Conservation (phyloP, 108 stramenopile genomes). For the Schizochytrium sp. region DNA sequence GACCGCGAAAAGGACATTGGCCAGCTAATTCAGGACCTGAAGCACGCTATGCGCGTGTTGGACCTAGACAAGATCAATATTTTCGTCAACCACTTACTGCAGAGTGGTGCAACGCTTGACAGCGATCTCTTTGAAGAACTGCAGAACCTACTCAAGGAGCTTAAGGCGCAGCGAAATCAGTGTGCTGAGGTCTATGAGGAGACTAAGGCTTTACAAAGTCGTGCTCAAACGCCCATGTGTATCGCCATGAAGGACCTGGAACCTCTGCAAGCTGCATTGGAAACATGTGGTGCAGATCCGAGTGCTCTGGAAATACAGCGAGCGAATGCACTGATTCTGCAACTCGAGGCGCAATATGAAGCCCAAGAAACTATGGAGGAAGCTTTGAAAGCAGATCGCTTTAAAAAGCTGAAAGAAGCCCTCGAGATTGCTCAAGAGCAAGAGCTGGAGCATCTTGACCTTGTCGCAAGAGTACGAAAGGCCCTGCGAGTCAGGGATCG, state of each 20-base stretch:
- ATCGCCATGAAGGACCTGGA: neutral
- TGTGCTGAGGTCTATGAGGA: conserved; percentile 40
- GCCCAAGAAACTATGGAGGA: conserved; percentile 6
- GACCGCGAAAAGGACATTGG: conserved; percentile 26
- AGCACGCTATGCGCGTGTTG: conserved; percentile 2
- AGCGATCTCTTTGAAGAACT: no score
- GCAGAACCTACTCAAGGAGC: neutral
- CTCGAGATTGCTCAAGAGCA: neutral
- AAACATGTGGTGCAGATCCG: no score
- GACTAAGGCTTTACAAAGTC: neutral
- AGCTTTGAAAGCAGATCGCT: neutral
- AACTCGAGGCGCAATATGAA: conserved; percentile 61
- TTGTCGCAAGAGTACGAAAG: neutral
- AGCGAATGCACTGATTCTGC: conserved; percentile 13
- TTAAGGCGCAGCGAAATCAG: neutral
- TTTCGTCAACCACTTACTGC: neutral
- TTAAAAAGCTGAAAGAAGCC: conserved; percentile 27
- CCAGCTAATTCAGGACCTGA: conserved; percentile 7
- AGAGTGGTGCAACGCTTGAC: neutral
- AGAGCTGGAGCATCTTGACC: neutral
- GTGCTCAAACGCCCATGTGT: neutral
- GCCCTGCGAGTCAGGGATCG: conserved; percentile 21
- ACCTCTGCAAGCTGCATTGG: conserved; percentile 14
- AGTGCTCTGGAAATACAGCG: neutral
- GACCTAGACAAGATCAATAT: conserved; percentile 36